A percentile compares a stretch with the other conserved stretches of the same genome.
Evolutionary conservation across 306 rosid genomes (phyloP).

Genomic region (Arachis hypogaea): DNA sequence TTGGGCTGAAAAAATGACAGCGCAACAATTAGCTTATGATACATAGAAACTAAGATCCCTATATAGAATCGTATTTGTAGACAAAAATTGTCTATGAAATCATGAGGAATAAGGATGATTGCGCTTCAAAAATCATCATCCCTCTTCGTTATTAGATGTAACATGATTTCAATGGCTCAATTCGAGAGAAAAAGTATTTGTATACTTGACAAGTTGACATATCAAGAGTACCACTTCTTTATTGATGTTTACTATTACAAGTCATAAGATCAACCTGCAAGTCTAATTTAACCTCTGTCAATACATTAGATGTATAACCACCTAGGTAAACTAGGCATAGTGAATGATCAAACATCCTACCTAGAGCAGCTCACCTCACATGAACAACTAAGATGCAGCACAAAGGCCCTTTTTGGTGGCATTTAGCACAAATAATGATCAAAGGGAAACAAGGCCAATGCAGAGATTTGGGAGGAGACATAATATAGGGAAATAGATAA

Average conservation of each 20-base stretch:
- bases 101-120: not conserved
- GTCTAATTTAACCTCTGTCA: too few species aligned
- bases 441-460: too few species aligned
- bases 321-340: not conserved
- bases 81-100: too few species aligned
- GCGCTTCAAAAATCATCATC: slow-evolving; percentile 10
- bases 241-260: not conserved
- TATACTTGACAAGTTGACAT: not conserved
- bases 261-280: not conserved
- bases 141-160: not conserved
- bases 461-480: too few species aligned
- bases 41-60: not conserved
- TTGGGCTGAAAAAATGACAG: slow-evolving; percentile 54
- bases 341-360: not conserved
- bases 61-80: too few species aligned
- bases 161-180: slow-evolving; percentile 4
- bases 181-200: not conserved
- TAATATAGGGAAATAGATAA: not conserved
- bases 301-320: not conserved
- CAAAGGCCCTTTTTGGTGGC: not conserved
- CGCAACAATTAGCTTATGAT: not conserved
- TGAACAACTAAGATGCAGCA: not conserved
- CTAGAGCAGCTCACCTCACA: not conserved
- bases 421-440: too few species aligned
- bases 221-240: not conserved